Evolutionary conservation across 768 basidiomycete species (phyloP), one percentile per base, ranked within the genome.

Genomic region (Fistulinella prunicolor): DNA sequence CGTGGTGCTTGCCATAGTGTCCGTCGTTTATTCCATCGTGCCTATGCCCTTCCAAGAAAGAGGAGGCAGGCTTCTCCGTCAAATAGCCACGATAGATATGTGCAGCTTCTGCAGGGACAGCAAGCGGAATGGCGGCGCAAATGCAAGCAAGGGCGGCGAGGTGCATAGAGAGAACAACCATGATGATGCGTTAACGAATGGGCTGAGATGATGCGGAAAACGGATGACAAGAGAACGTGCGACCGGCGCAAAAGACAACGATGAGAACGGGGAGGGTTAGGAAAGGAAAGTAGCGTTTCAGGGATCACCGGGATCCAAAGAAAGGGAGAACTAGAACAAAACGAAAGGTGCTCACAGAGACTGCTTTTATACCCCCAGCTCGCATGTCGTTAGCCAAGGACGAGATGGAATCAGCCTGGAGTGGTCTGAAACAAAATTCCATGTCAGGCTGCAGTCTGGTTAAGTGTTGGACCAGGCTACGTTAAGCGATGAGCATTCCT

Each of bases 241-340:
- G 62, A 56, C 51, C 50, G 42, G 62, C 59, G 59, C 61, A 46
- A 36, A 38, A 22, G 48, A 38, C n/a, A n/a, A n/a, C n/a, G n/a
- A 60, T 55, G 46, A 51, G 39, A 49, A 52, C 30, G 28, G 12
- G 7, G 28, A 28, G 28, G 12, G 28, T 28, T 6, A 28, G 12
- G 28, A 28, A 6, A 6, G 12, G 28, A 28, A 6, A 28, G 28
- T 52, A 51, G 55, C 42, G 50, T 48, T 49, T 38, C 19, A 47
- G 53, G 55, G 78, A 81, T 75, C 81, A 70, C 81, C 79, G 60
- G 81, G 81, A 81, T 72, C 80, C 60, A 62, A 53, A 54, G 51
- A 70, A 51, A 49, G 54, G 67, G 63, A 65, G 65, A 58, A 62
- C 64, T 63, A 55, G 64, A 69, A 68, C 63, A 58, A 56, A 51